Conservation (phyloP, 2,329 filamentous ascomycete species). For the Pestalotiopsis sp. region DNA sequence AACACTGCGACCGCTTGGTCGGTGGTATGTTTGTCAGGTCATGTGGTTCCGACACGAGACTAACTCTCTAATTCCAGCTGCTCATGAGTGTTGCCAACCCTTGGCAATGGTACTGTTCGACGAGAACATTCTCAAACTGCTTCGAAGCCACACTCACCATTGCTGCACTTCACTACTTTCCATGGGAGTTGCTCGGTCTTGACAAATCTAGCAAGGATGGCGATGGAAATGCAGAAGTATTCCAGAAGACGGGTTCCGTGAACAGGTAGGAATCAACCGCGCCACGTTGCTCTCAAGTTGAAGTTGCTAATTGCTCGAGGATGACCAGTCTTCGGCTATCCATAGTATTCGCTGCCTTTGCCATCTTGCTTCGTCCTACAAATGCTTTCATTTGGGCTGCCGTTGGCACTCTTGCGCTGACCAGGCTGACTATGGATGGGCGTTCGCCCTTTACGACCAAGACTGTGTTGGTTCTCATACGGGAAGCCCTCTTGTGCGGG, state of each 20-base stretch:
- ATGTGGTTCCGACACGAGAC: not conserved
- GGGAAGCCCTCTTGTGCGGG: slow-evolving; percentile 68
- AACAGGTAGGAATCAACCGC: slow-evolving; percentile 28
- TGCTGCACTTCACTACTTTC: slow-evolving; percentile 80
- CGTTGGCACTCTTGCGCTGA: slow-evolving; percentile 59
- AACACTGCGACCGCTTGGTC: slow-evolving; percentile 67
- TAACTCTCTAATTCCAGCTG: slow-evolving; percentile 50
- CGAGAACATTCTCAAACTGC: slow-evolving; percentile 91
- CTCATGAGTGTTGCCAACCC: slow-evolving; percentile 74
- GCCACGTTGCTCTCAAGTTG: slow-evolving; percentile 11
- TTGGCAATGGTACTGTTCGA: slow-evolving; percentile 97
- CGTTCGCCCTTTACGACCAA: slow-evolving; percentile 44
- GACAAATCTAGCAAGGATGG: slow-evolving; percentile 41
- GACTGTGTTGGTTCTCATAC: slow-evolving; percentile 55
- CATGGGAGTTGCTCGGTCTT: slow-evolving; percentile 71
- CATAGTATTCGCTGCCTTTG: slow-evolving; percentile 75
- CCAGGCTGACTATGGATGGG: slow-evolving; percentile 40
- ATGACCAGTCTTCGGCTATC: slow-evolving; percentile 58
- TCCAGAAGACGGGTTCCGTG: slow-evolving; percentile 31
- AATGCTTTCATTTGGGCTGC: slow-evolving; percentile 84
- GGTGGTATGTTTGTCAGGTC: slow-evolving; percentile 60
- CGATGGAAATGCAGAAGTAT: slow-evolving; percentile 34
- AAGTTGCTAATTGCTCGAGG: slow-evolving; percentile 17
- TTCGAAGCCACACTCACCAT: slow-evolving; percentile 88
- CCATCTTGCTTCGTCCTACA: slow-evolving; percentile 86